A percentile compares a stretch with the other conserved stretches of the same genome.
These are phyloP conservation scores for Kodamaea fungicola DNA, from an alignment of 1,139 yeast species.

Conservation along the genomic window DNA sequence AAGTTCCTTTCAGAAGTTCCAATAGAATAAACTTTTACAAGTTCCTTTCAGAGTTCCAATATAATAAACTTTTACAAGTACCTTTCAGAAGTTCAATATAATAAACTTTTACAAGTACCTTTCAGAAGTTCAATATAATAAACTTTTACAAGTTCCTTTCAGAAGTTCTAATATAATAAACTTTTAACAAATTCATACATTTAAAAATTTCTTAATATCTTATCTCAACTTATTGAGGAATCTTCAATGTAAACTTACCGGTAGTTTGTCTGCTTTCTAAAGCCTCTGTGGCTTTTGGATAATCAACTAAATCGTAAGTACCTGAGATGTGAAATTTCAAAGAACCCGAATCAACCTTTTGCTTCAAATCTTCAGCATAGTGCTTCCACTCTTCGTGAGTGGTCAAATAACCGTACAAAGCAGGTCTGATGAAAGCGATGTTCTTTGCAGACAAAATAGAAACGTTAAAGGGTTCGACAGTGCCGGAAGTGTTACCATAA, in stretches of 20 bases:
- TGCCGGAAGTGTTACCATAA: conserved; percentile 87
- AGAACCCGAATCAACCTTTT: conserved; percentile 43
- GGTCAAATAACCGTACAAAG: conserved; percentile 48
- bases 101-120: no score
- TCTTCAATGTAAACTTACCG: conserved; percentile 68
- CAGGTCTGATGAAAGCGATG: conserved; percentile 62
- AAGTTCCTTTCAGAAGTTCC: no score
- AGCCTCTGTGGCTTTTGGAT: conserved; percentile 58
- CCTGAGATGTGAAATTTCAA: conserved; percentile 52
- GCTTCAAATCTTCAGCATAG: conserved; percentile 46
- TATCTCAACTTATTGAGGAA: conserved; percentile 36
- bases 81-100: no score
- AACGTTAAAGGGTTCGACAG: conserved; percentile 63
- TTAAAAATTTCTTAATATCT: no score
- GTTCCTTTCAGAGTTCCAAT: no score
- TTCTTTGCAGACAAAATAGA: conserved; percentile 56
- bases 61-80: no score
- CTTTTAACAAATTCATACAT: no score
- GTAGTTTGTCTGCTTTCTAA: conserved; percentile 73
- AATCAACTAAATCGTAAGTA: conserved; percentile 62
- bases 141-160: no score
- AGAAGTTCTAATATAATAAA: no score
- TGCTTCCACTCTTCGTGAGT: conserved; percentile 56
- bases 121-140: no score
- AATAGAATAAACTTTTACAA: no score